Base-by-base conservation (phyloP, 2,329 filamentous ascomycete species). In the Leptographium flavum region DNA sequence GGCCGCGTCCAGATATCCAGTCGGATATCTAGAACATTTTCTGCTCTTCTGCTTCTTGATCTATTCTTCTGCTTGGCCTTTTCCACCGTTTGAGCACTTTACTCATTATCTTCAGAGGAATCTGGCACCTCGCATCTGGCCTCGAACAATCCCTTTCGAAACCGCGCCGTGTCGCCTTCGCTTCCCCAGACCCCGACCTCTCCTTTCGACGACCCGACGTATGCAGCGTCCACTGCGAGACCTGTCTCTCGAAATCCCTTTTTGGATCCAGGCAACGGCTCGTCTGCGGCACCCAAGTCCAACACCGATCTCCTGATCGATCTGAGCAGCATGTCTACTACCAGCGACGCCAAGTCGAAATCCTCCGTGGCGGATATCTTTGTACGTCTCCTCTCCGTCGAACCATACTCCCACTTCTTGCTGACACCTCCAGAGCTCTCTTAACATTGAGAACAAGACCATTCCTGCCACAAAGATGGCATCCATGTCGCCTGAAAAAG, bases 111-210 rank as follows among this genome's bases (percentile, higher is more conserved):
- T n/a, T n/a, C n/a, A 48, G 47, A 15, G 30, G 43, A 43, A 4
- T 23, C 43, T 30, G 43, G 81, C 58, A 67, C 73, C 45, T 66
- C 82, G 60, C 81, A 79, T 63, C 74, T 87, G 57, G 79, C 80
- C 61, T 87, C 83, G 60, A 87, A 87, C 71, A 88, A 88, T 60
- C 83, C 83, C 50, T 88, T 77, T 57, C 80, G 83, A 67, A 85
- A 85, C 62, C 77, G 81, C 57, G 76, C 79, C 52, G 68, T 70
- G 32, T 84, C 81, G 51, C 80, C 74, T 42, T 60, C 64, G 44
- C 54, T 62, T 64, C 60, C 66, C 65, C 53, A 50, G 21, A 56
- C 51, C 43, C 57, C 56, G n/a, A 63, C 62, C 50, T 80, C 73
- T 52, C 78, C 73, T 50, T 77, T 78, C 58, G 74, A 76, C 62